Conservation (phyloP, 2,329 filamentous ascomycete species). For the Sphaerulina musiva region DNA sequence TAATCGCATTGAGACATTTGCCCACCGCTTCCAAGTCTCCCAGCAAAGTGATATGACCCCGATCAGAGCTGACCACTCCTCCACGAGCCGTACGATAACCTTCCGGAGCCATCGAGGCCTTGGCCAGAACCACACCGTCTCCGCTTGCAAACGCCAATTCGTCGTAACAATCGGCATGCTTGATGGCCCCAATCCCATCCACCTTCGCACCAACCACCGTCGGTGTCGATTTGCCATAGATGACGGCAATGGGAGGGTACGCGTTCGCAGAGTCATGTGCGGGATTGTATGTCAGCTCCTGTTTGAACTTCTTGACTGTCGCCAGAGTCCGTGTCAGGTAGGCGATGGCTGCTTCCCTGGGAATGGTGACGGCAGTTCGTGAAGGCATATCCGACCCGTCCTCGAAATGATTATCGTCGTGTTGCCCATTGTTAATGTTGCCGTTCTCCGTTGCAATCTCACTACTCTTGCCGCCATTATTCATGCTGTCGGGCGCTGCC, state of each 20-base stretch:
- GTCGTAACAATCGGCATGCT: constrained; percentile 71
- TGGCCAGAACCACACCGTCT: constrained; percentile 81
- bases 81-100: constrained; percentile 70
- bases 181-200: constrained; percentile 63
- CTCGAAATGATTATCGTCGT: constrained; percentile 11
- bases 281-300: constrained; percentile 59
- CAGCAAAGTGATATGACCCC: constrained; percentile 80
- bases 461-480: constrained; percentile 22
- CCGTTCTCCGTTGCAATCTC: constrained; percentile 40
- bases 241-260: constrained; percentile 74
- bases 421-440: constrained; percentile 24
- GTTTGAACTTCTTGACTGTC: constrained; percentile 67
- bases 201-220: constrained; percentile 80
- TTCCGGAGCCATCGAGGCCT: constrained; percentile 74
- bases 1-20: constrained; percentile 61
- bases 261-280: constrained; percentile 57
- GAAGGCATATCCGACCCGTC: constrained; percentile 15
- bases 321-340: constrained; percentile 72
- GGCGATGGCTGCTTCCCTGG: constrained; percentile 48
- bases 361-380: constrained; percentile 46
- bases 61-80: constrained; percentile 70
- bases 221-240: constrained; percentile 81
- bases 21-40: constrained; percentile 80
- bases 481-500: constrained; percentile 24
- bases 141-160: constrained; percentile 79